These are phyloP conservation scores for Cyclaneusma minus DNA, from an alignment of 2,329 filamentous ascomycete species.

Conservation along the genomic window DNA sequence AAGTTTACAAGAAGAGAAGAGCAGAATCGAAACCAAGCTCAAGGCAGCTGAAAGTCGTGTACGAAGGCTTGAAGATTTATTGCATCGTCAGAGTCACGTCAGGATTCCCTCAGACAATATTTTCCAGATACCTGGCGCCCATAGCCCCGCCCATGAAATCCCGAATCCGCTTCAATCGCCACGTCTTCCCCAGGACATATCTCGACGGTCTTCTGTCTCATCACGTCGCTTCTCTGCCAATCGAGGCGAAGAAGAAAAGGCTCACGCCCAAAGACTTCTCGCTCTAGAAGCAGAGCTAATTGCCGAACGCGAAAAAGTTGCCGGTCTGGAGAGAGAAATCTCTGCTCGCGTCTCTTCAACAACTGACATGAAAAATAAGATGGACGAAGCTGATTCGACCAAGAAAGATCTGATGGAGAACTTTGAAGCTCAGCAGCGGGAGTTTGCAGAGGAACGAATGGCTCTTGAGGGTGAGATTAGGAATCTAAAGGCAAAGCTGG, in stretches of 20 bases:
- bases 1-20: slow-evolving; percentile 71
- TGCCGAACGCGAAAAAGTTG: slow-evolving; percentile 53
- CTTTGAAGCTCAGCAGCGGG: slow-evolving; percentile 78
- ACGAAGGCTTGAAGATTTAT: slow-evolving; percentile 75
- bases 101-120: slow-evolving; percentile 36
- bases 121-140: slow-evolving; percentile 30
- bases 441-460: slow-evolving; percentile 75
- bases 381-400: slow-evolving; percentile 78
- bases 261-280: slow-evolving; percentile 43
- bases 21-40: slow-evolving; percentile 55
- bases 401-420: slow-evolving; percentile 92
- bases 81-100: slow-evolving; percentile 64
- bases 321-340: slow-evolving; percentile 55
- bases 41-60: slow-evolving; percentile 82
- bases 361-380: slow-evolving; percentile 47
- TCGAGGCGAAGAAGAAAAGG: slow-evolving; percentile 42
- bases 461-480: slow-evolving; percentile 70
- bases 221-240: slow-evolving; percentile 46
- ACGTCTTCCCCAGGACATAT: slow-evolving; percentile 25
- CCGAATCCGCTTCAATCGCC: slow-evolving; percentile 17
- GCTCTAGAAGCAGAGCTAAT: slow-evolving; percentile 65
- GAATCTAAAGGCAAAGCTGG: slow-evolving; percentile 58
- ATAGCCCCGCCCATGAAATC: slow-evolving; percentile 31
- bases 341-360: slow-evolving; percentile 38
- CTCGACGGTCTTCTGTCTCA: slow-evolving; percentile 42